Base-by-base conservation (phyloP, 2,329 filamentous ascomycete genomes). In the Chaetoscypha palmicola region DNA sequence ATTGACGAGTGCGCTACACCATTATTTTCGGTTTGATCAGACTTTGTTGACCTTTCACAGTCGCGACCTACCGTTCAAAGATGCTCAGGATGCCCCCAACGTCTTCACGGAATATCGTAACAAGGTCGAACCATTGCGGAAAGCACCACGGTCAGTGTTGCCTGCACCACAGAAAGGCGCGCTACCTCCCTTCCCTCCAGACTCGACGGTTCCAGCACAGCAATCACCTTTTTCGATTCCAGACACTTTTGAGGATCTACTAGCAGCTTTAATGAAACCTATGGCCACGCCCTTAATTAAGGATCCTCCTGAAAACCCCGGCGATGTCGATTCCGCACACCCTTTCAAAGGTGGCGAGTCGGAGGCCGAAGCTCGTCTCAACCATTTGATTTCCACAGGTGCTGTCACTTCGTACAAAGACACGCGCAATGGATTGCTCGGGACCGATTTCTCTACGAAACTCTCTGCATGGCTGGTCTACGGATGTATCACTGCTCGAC, bases 31-130 rank as follows among this genome's bases (percentile, higher is more conserved):
- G 19, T 10, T 14, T 5, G 14, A 20, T 35, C 14, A 36, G n/a
- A n/a, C n/a, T 16, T 17, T 20, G 30, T 34, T 32, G 21, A 38
- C 24, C 14, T 30, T 21, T 23, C 41, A 22, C 19, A 89, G 84
- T 53, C 79, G 79, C 17, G 84, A 91, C 56, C 61, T 84, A 0
- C 73, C 77, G 0, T 70, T 85, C 36, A 58, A 71, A 2, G 64
- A 70, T 3, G 68, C 79, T 0, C 58, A 70, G 23, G 74, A 86
- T 2, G 68, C 89, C 1, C 83, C 83, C 2, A 82, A 89, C 55
- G 71, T 90, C 2, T 91, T 88, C 59, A 89, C 86, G 0, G 74
- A 74, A 0, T 91, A 83, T 54, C 75, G 83, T 5, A 89, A 88
- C 62, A 74, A 72, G 2, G 74, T 86, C 41, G 85, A 89, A 51